Evolutionary conservation across 768 basidiomycete genomes (phyloP).

Genomic region (Hysterangium stoloniferum): DNA sequence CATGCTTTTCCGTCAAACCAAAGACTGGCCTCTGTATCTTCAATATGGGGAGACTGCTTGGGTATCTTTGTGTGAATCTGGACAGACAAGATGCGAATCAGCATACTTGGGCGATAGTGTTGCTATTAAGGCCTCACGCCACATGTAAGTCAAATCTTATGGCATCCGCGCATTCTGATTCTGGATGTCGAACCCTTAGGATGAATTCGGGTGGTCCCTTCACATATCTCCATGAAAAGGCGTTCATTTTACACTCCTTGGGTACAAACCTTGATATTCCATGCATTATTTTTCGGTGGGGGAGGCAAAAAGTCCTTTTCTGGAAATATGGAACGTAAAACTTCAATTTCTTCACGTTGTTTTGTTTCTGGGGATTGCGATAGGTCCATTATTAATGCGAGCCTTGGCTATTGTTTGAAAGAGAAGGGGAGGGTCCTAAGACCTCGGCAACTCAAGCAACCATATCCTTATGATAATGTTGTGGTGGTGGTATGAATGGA

Average conservation of each 20-base stretch:
- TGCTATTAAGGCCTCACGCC: constrained; percentile 38
- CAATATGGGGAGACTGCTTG: constrained; percentile 63
- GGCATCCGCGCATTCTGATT: constrained; percentile 44
- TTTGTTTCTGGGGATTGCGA: constrained; percentile 55
- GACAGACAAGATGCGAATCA: constrained; percentile 8
- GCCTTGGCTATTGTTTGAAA: constrained; percentile 33
- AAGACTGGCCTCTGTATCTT: constrained; percentile 55
- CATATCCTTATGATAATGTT: constrained; percentile 33
- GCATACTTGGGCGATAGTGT: not conserved
- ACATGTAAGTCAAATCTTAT: constrained; percentile 61
- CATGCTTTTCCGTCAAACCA: constrained; percentile 51
- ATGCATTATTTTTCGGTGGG: constrained; percentile 55
- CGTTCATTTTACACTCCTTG: not conserved
- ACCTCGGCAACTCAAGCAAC: constrained; percentile 71
- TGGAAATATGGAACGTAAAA: constrained; percentile 72
- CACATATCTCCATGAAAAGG: not conserved
- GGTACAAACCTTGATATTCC: constrained; percentile 51
- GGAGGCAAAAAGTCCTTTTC: constrained; percentile 68
- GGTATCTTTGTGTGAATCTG: constrained; percentile 80
- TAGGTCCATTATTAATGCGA: constrained; percentile 44
- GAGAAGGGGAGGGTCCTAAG: constrained; percentile 58
- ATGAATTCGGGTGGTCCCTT: constrained; percentile 63
- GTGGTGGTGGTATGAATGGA: constrained; percentile 1
- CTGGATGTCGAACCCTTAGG: constrained; percentile 62
- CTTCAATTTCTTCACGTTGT: constrained; percentile 65